A percentile compares a stretch with the other conserved stretches of the same genome.
Evolutionary conservation across 495 filamentous ascomycete genomes (phyloP).

Genomic region (Penicillium canariense): DNA sequence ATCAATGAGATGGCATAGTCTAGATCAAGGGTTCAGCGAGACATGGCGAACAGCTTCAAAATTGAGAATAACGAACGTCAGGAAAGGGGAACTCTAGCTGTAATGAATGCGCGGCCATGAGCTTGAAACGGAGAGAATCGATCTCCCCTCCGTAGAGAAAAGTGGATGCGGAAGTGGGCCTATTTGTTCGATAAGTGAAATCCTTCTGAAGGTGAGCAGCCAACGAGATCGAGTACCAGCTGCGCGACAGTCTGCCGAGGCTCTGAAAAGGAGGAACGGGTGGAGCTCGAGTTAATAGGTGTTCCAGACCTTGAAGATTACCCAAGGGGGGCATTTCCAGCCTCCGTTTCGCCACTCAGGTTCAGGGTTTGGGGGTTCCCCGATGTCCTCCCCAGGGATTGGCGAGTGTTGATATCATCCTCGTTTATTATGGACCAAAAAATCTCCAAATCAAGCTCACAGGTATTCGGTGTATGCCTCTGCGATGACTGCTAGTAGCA

Average conservation of each 20-base stretch:
- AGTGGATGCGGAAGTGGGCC: constrained; percentile 11
- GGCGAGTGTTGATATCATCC: background rate
- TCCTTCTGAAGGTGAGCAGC: background rate
- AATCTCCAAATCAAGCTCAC: background rate
- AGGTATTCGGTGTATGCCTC: no score
- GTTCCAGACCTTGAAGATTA: background rate
- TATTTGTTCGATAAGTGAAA: constrained; percentile 1
- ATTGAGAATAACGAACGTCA: background rate
- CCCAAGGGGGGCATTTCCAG: background rate
- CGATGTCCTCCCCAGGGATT: background rate
- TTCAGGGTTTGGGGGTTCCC: background rate
- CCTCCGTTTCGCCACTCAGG: background rate
- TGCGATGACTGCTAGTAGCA: no score
- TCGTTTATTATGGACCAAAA: background rate
- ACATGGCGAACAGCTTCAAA: background rate
- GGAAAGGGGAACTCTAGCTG: background rate
- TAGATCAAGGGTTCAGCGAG: background rate
- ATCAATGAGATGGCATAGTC: constrained; percentile 14
- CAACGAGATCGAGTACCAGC: constrained; percentile 7
- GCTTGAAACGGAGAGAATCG: background rate
- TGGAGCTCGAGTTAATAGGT: constrained; percentile 1
- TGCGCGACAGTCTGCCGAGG: background rate
- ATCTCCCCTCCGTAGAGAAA: constrained; percentile 4
- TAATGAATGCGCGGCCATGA: constrained; percentile 1
- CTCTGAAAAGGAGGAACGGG: background rate